Evolutionary conservation across 495 filamentous ascomycete species (phyloP), one percentile per base, ranked within the genome.

Genomic region (Mytilinidion resinicola): DNA sequence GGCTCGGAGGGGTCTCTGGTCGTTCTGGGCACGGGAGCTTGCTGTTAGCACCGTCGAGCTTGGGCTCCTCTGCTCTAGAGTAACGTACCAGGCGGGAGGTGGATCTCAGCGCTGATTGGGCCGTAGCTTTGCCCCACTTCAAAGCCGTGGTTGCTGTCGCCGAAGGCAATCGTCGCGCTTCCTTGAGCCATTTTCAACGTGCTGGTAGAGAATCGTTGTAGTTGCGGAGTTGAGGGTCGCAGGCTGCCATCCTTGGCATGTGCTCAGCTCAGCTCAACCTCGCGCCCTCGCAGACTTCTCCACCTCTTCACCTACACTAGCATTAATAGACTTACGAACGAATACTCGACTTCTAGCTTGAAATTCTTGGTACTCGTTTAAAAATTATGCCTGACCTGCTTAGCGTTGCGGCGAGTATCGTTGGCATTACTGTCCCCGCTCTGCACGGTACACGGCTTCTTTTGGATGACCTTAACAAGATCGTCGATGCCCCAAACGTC

Each of bases 401-500:
- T 12, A 72, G 71, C 41, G 52, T 72, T 60, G 57, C 68, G 37
- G 71, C 71, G 9, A 64, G 68, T 53, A 54, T 71, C 38, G 63
- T 72, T 4, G 69, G 74, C 38, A 64, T 76, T 50, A 59, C 67
- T 61, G 67, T 60, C 14, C 70, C 72, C 51, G 70, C 71, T 46
- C 57, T 74, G 37, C 72, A 76, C 38, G 63, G 60, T 51, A 67
- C 67, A 44, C 66, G 67, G 42, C 59, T 74, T 39, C 68, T 75
- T 34, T 54, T 68, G 49, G 61, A 61, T 76, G 74, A 75, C 61
- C 54, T 77, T 39, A 58, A 70, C 56, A 61, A 74, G 35, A 67
- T 77, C 37, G 70, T 64, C 49, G 72, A 77, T 63, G 70, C 73
- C 14, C 73, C 71, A 21, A 55, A 68, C 36, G 65, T 64, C 50